These are phyloP conservation scores for Helicocarpus griseus DNA, from an alignment of 2,329 filamentous ascomycete genomes.

Conservation along the genomic window DNA sequence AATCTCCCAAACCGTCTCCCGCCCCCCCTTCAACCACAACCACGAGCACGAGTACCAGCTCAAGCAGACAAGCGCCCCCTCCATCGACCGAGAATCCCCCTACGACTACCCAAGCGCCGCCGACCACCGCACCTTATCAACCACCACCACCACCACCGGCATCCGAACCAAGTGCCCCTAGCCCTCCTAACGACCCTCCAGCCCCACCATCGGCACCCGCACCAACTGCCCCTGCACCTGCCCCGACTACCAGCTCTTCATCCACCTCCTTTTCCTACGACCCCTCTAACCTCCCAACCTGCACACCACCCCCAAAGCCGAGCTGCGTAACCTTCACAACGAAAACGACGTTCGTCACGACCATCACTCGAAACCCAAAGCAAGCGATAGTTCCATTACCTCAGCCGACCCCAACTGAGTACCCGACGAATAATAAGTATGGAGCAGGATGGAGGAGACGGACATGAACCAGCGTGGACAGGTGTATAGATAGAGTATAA, in stretches of 20 bases:
- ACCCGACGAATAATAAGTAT: neutral
- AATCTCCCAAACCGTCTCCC: neutral
- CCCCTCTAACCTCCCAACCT: neutral
- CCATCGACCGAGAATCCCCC: neutral
- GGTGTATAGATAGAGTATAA: too few relatives aligned
- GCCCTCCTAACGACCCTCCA: neutral
- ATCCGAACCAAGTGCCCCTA: neutral
- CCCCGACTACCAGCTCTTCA: neutral
- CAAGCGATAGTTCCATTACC: neutral
- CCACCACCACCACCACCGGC: neutral
- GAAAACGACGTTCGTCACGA: neutral
- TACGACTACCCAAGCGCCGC: neutral
- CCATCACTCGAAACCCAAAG: neutral
- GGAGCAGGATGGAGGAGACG: neutral
- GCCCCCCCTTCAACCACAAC: neutral
- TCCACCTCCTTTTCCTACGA: neutral
- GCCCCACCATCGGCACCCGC: neutral
- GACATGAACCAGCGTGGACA: neutral
- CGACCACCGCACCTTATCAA: neutral
- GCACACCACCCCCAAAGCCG: neutral
- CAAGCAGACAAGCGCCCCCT: neutral
- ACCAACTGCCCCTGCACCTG: neutral
- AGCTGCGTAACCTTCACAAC: conserved; percentile 1
- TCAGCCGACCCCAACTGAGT: neutral
- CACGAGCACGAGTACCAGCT: too few relatives aligned